Evolutionary conservation across 169 alveolate species (phyloP).

Genomic region (Cyclospora cayetanensis): DNA sequence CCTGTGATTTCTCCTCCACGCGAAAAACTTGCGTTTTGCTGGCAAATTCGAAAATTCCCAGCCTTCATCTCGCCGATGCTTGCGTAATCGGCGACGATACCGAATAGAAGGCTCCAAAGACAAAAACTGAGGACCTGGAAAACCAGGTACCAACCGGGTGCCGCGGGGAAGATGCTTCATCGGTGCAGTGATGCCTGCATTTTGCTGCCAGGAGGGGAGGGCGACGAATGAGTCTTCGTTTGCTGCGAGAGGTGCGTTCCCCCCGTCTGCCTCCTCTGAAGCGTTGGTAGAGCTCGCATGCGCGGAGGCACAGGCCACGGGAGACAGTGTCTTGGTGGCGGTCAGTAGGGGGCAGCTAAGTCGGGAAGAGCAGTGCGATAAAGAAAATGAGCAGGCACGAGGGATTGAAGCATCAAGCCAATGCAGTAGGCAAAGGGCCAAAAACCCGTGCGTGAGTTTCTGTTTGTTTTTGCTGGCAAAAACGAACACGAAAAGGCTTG

Average conservation of each 20-base stretch:
- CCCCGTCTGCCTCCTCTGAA: slow-evolving; percentile 14
- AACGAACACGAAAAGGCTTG: neutral
- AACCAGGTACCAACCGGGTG: neutral
- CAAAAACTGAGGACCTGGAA: slow-evolving; percentile 43
- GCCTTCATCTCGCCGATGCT: slow-evolving; percentile 38
- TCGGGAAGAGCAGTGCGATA: too few relatives aligned
- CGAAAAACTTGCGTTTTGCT: slow-evolving; percentile 32
- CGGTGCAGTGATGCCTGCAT: neutral
- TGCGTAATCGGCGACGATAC: slow-evolving; percentile 54
- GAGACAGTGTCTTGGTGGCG: neutral
- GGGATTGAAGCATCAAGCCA: too few relatives aligned
- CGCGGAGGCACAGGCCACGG: neutral
- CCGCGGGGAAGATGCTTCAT: slow-evolving; percentile 37
- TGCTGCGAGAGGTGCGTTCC: neutral
- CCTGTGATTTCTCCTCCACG: slow-evolving; percentile 64
- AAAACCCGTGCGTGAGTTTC: neutral
- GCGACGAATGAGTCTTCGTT: neutral
- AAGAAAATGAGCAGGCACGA: too few relatives aligned
- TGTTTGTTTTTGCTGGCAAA: neutral
- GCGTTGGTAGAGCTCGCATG: neutral
- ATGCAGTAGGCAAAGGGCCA: too few relatives aligned
- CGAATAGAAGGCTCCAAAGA: neutral
- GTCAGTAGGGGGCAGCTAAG: too few relatives aligned
- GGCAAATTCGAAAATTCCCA: slow-evolving; percentile 53
- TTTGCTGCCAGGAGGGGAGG: neutral